Base-by-base conservation (phyloP, 106 monocot genomes). In the Triglochin maritima region DNA sequence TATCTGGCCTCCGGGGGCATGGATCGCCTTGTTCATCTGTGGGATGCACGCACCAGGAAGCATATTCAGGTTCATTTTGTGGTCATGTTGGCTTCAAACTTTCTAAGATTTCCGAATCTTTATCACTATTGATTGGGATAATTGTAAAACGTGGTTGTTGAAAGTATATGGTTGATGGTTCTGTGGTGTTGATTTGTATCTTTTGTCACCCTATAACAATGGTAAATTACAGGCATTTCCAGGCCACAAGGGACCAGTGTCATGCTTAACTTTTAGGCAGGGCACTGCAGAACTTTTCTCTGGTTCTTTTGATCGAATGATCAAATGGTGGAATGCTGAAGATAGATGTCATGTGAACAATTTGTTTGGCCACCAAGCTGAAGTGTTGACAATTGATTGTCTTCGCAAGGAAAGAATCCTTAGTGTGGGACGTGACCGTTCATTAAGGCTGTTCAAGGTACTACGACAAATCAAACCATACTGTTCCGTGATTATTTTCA, bases 291-390 rank as follows among this genome's bases (percentile, higher is more conserved):
- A 96, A 72, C 83, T 96, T 50, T 96, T 83, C 65, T 96, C 95
- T 72, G 87, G 87, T 14, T 96, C 95, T 17, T 96, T 85, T 80
- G 95, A 96, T 64, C 81, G 95, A 47, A 81, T 85, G 66, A 85
- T 96, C 62, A 96, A 90, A 78, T 75, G 85, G 63, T 96, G 95
- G 95, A 88, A 90, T 87, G 87, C 69, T 48, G 95, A 90, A 62
- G 95, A 96, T 49, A 85, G 95, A 74, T 82, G 87, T 47, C 81
- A 87, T 74, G 81, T 90, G 61, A 84, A 96, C 65, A 90, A 79
- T 63, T 64, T 96, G 78, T 87, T 81, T 85, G 95, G 95, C 6
- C 95, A 96, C 72, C 90, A 96, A 76, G 85, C 85, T 80, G 95
- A 96, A 77, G 78, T 96, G 29, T 69, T 96, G 55, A 78, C 81